A percentile compares a stretch with the other conserved stretches of the same genome.
Conservation (phyloP, 2,329 filamentous ascomycete genomes). For the Karstenula rhodostoma region DNA sequence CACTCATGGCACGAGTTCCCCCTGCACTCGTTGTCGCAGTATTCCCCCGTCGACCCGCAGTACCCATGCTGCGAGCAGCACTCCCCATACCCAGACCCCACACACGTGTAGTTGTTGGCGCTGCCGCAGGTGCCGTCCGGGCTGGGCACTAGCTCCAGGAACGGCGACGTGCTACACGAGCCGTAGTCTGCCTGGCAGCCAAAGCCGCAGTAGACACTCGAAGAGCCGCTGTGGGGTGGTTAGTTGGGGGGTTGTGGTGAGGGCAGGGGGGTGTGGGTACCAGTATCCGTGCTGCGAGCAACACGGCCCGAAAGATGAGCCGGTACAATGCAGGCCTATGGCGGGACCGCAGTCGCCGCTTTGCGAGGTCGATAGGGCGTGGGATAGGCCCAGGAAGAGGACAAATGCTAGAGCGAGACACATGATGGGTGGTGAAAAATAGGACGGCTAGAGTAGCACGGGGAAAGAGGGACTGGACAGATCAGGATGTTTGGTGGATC, state of each 20-base stretch:
- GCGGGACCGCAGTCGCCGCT: background rate
- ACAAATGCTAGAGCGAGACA: background rate
- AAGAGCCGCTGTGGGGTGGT: background rate
- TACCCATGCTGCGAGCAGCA: slow-evolving; percentile 4
- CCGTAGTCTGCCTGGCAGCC: slow-evolving; percentile 1
- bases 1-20: background rate
- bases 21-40: background rate
- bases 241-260: background rate
- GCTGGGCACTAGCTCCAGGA: background rate
- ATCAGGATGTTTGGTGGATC: background rate
- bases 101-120: background rate
- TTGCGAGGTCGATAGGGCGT: background rate
- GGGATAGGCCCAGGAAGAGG: background rate
- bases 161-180: background rate
- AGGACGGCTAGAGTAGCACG: background rate
- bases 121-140: slow-evolving; percentile 2
- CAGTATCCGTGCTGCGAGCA: slow-evolving; percentile 6
- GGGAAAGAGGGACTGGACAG: background rate
- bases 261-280: background rate
- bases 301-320: background rate
- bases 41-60: background rate
- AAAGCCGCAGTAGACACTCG: slow-evolving; percentile 6
- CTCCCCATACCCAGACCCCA: background rate
- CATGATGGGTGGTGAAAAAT: background rate
- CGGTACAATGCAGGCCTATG: background rate